Evolutionary conservation across 331 rosid genomes (phyloP), one percentile per base, ranked within the genome.

Genomic region (Pyracantha coccinea): DNA sequence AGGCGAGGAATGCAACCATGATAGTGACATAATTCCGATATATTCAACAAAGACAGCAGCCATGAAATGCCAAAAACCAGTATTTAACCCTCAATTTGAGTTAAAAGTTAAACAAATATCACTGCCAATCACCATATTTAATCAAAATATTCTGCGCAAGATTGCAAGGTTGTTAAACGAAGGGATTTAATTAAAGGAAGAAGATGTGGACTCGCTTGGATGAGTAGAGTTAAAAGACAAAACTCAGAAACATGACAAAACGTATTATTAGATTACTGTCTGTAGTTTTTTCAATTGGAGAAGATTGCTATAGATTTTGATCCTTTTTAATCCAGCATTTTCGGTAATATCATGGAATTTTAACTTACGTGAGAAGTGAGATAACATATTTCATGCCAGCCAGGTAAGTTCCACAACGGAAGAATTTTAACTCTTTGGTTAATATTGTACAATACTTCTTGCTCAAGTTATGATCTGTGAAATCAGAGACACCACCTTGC

Each of bases 1-100:
- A 71, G 75, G 70, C 44, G 27, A 28, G 69, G 33, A 58, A 66
- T 20, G 68, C 71, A 85, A 76, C 69, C 35, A 31, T 47, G 81
- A 81, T 44, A 78, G 60, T 67, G 83, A 88, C 58, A 63, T 83
- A 20, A n/a, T 4, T 75, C 71, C 85, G 85, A 82, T 81, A 73
- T 53, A 74, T 31, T 65, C 83, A 73, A 85, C 38, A 79, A 45
- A 80, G 83, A 58, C 69, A 21, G 78, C 74, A 35, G 70, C 57
- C 53, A 73, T 44, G 62, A 72, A 76, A 61, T 27, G 67, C 17
- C 21, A 7, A 23, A 52, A 21, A 27, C 47, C 55, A 60, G 62
- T 69, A 44, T 66, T 66, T 38, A 25, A 68, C 12, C 32, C 64
- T 67, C 29, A 3, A n/a, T 50, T 50, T 12, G 13, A 53, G 35